These are phyloP conservation scores for Backusella westeae DNA, from an alignment of 192 early-diverging fungal genomes.

Conservation along the genomic window DNA sequence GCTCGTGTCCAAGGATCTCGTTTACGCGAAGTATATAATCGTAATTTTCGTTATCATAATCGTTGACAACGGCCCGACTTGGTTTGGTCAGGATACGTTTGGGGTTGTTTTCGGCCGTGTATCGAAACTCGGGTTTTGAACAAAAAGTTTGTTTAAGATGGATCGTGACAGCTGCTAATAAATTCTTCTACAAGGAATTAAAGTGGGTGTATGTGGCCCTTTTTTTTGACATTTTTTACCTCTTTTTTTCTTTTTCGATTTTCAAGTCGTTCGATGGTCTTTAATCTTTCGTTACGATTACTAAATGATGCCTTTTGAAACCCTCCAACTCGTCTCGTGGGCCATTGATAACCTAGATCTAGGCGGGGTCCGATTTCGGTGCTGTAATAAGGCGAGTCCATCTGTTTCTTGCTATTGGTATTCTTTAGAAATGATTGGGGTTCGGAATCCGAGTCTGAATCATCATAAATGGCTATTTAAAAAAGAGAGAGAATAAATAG, in stretches of 20 bases:
- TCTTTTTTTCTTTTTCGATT: not conserved
- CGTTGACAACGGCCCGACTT: slow-evolving; percentile 84
- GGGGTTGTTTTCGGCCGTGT: slow-evolving; percentile 77
- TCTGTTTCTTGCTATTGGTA: not conserved
- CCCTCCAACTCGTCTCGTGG: not conserved
- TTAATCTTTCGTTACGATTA: not conserved
- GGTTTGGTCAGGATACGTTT: slow-evolving; percentile 95
- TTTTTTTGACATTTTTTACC: not conserved
- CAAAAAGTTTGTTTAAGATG: slow-evolving; percentile 2
- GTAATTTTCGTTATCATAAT: slow-evolving; percentile 92
- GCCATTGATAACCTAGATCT: slow-evolving; percentile 14
- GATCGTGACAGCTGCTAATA: not conserved
- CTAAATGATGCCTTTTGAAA: not conserved
- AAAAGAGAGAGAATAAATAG: not conserved
- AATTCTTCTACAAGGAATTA: not conserved
- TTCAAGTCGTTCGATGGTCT: not conserved
- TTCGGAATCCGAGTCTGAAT: not conserved
- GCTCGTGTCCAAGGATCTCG: slow-evolving; percentile 86
- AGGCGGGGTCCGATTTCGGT: slow-evolving; percentile 5
- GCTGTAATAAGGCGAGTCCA: slow-evolving; percentile 5
- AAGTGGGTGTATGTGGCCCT: not conserved
- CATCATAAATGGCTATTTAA: not conserved
- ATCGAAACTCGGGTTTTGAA: slow-evolving; percentile 49
- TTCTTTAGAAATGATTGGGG: not conserved
- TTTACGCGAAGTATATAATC: slow-evolving; percentile 98